These are phyloP conservation scores for Phialophora chinensis DNA, from an alignment of 2,329 filamentous ascomycete genomes.

Conservation along the genomic window DNA sequence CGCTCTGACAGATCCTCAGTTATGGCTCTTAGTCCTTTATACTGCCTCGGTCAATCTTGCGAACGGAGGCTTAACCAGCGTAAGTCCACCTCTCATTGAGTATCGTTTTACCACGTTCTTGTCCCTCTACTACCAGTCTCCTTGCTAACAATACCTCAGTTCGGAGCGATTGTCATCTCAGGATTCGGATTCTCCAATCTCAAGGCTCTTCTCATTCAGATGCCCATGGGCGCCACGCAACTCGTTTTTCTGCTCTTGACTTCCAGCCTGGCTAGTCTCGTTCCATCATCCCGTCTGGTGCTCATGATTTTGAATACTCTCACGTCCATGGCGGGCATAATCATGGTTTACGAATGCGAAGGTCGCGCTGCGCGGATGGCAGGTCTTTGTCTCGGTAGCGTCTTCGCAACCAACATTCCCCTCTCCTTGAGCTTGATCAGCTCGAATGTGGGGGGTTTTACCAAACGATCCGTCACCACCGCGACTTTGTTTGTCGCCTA, in stretches of 20 bases:
- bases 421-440: slow-evolving; percentile 54
- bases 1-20: slow-evolving; percentile 60
- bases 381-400: slow-evolving; percentile 43
- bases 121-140: neutral
- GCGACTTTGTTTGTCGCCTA: slow-evolving; percentile 61
- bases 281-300: slow-evolving; percentile 42
- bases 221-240: slow-evolving; percentile 45
- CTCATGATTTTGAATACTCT: slow-evolving; percentile 46
- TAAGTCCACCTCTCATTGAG: slow-evolving; percentile 40
- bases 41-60: slow-evolving; percentile 61
- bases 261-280: slow-evolving; percentile 41
- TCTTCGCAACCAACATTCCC: slow-evolving; percentile 47
- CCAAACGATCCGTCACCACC: slow-evolving; percentile 61
- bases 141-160: slow-evolving; percentile 38
- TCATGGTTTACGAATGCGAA: slow-evolving; percentile 44
- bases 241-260: slow-evolving; percentile 45
- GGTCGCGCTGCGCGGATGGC: slow-evolving; percentile 42
- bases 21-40: slow-evolving; percentile 63
- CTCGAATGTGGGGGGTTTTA: slow-evolving; percentile 61
- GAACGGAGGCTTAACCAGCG: slow-evolving; percentile 61
- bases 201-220: slow-evolving; percentile 45
- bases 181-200: slow-evolving; percentile 49
- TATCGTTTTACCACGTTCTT: neutral
- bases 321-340: slow-evolving; percentile 44
- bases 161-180: slow-evolving; percentile 45